Evolutionary conservation across 148 eudicot genomes (phyloP), one percentile per base, ranked within the genome.

Genomic region (Camellia granthamiana): DNA sequence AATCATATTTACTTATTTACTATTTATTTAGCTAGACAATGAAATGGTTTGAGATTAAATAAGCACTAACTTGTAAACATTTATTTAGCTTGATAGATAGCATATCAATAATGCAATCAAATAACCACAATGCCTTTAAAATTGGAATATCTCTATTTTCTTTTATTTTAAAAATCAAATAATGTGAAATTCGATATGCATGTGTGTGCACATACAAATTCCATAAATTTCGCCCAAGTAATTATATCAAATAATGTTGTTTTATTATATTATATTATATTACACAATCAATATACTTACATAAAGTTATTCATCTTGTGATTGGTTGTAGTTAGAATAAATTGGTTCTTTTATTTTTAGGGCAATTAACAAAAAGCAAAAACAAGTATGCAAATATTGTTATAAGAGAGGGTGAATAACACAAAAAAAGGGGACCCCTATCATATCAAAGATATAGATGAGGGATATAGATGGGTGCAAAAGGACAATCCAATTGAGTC

Each of bases 221-320:
- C 84, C 83, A 83, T 60, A 30, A 78, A 77, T 77, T 74, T 83
- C 76, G 69, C 47, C 5, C 21, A 78, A 61, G 67, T 56, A 77
- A 82, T 80, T 73, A 83, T 85, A 47, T 41, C 55, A 5, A 71
- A 85, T 79, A 79, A 82, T 85, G 83, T 23, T 83, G 74, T 77
- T 77, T 62, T 42, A 51, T 23, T 38, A 59, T 75, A 77, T n/a
- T 38, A 59, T 75, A 77, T n/a, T 84, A 81, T 30, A 81, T 82
- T 49, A 75, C 77, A 46, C 21, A 41, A 58, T 56, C 18, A 58
- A 58, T 70, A 44, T 13, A 19, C 56, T 7, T 59, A 58, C 41
- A 58, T 38, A 67, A 78, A 67, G 74, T 52, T 52, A 41, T 69
- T 70, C 68, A 59, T 38, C 21, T 59, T 43, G 43, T 77, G 49